Evolutionary conservation across 495 filamentous ascomycete genomes (phyloP).

Genomic region (Astrocystis sublimbata): DNA sequence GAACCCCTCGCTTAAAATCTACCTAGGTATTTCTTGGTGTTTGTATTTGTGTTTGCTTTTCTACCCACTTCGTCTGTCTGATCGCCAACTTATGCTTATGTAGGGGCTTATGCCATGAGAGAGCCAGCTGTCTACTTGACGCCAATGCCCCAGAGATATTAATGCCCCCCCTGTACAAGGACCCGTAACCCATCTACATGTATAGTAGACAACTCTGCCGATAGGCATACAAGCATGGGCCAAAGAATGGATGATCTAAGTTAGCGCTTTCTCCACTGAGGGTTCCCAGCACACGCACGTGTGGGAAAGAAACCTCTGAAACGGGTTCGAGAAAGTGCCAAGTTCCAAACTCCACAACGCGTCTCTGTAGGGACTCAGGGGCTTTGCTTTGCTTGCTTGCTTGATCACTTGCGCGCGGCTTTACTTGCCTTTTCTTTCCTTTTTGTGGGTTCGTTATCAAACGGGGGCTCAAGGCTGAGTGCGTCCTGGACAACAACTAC

Average conservation of each 20-base stretch:
- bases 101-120: too few species aligned
- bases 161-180: slow-evolving; percentile 11
- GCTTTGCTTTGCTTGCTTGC: too few species aligned
- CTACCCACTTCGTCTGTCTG: background rate
- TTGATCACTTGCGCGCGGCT: background rate
- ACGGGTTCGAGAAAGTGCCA: slow-evolving; percentile 13
- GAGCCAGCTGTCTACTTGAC: too few species aligned
- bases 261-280: background rate
- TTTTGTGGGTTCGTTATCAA: too few species aligned
- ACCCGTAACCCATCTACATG: too few species aligned
- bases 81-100: too few species aligned
- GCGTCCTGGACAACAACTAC: background rate
- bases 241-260: background rate
- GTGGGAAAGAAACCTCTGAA: slow-evolving; percentile 11
- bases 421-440: background rate
- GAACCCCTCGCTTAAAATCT: slow-evolving; percentile 3
- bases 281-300: background rate
- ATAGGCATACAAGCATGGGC: too few species aligned
- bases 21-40: background rate
- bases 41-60: background rate
- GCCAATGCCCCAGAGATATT: background rate
- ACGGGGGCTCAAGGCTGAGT: background rate
- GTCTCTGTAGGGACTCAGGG: too few species aligned
- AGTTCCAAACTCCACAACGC: too few species aligned
- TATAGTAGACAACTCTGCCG: too few species aligned